A percentile compares a stretch with the other conserved stretches of the same genome.
phyloP scores from a whole-genome alignment of 805 yeast species.

The Cyberlindnera euphorbiae region DNA sequence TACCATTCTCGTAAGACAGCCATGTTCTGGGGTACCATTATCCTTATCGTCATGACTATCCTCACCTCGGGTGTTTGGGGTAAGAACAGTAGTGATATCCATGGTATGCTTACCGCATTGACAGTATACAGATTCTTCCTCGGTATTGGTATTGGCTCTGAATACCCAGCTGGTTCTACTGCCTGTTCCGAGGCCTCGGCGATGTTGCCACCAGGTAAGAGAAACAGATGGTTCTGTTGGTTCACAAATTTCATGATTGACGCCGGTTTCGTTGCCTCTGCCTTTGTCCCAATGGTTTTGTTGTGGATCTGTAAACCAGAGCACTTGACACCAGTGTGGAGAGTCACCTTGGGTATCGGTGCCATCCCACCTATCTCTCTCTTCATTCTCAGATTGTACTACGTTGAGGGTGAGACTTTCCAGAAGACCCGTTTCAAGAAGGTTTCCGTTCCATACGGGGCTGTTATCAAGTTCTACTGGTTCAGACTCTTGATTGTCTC shows the following conservation, averaged over 20 bases:
- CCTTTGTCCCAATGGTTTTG: constrained; percentile 83
- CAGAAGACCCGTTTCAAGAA: constrained; percentile 63
- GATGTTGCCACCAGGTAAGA: constrained; percentile 68
- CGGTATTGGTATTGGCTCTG: constrained; percentile 93
- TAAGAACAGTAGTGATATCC: constrained; percentile 31
- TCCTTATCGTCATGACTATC: constrained; percentile 74
- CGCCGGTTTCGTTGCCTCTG: constrained; percentile 73
- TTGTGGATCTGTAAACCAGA: constrained; percentile 74
- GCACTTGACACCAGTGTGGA: constrained; percentile 83
- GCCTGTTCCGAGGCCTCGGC: constrained; percentile 91
- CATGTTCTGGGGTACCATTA: constrained; percentile 72
- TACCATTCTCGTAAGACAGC: constrained; percentile 75
- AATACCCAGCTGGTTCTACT: constrained; percentile 90
- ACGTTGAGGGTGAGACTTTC: constrained; percentile 70
- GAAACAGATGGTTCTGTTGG: constrained; percentile 87
- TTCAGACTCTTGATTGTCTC: constrained; percentile 68
- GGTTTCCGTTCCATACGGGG: constrained; percentile 58
- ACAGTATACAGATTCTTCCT: constrained; percentile 82
- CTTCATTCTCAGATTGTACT: constrained; percentile 71
- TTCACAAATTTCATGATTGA: constrained; percentile 89
- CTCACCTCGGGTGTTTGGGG: constrained; percentile 90
- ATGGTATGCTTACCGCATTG: constrained; percentile 78
- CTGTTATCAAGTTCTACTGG: constrained; percentile 78
- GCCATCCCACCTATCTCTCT: constrained; percentile 81
- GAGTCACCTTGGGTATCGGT: constrained; percentile 85